These are phyloP conservation scores for Xylariaceae sp. DNA, from an alignment of 2,329 filamentous ascomycete genomes.

Conservation along the genomic window DNA sequence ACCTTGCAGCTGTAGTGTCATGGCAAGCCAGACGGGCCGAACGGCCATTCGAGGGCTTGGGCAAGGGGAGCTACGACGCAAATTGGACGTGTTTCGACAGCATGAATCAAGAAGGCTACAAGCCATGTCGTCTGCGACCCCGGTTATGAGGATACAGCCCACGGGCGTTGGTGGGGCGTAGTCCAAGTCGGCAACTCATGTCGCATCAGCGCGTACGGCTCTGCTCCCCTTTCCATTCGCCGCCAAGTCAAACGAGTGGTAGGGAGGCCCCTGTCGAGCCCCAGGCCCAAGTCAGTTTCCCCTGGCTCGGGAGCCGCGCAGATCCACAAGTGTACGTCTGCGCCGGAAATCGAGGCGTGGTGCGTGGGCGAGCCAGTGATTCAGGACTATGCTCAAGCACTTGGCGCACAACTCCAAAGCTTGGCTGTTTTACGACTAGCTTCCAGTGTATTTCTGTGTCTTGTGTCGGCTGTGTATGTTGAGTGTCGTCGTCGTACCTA, in stretches of 20 bases:
- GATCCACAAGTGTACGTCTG: constrained; percentile 11
- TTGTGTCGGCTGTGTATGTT: too few species aligned
- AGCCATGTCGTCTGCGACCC: constrained; percentile 5
- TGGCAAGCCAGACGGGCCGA: too few species aligned
- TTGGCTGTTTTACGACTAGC: too few species aligned
- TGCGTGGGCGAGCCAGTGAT: constrained; percentile 18
- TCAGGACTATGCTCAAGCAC: too few species aligned
- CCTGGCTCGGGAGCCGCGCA: constrained; percentile 1
- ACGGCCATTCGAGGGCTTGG: too few species aligned
- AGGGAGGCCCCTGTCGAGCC: constrained; percentile 2
- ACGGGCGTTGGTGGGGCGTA: not conserved
- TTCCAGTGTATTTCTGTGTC: too few species aligned
- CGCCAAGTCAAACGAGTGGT: constrained; percentile 29
- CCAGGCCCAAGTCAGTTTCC: constrained; percentile 1
- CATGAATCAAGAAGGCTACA: constrained; percentile 7
- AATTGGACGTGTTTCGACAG: constrained; percentile 4
- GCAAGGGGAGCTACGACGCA: not conserved
- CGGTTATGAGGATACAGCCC: not conserved
- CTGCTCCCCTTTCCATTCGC: not conserved
- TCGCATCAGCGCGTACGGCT: constrained; percentile 15
- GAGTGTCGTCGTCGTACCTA: too few species aligned
- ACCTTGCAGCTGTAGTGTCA: too few species aligned
- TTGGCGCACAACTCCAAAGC: too few species aligned
- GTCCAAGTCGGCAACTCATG: constrained; percentile 8
- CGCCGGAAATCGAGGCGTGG: constrained; percentile 15